phyloP scores from a whole-genome alignment of 2,329 filamentous ascomycete species.

The Aaosphaeria arxii region DNA sequence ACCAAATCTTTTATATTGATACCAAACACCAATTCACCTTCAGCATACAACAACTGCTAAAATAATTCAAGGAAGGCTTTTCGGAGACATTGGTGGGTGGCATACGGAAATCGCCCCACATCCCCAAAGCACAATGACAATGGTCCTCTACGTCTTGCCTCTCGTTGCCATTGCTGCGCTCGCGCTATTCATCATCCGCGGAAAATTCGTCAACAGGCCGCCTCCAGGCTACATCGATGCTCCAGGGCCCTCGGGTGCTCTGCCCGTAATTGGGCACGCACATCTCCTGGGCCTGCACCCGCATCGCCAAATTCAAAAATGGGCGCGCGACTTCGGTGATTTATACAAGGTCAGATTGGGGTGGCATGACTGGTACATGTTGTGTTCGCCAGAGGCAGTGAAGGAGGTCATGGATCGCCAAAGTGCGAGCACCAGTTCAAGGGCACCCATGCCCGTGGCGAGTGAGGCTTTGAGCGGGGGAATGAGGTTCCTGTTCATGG shows the following conservation, averaged over 20 bases:
- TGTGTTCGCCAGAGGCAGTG: slow-evolving; percentile 44
- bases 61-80: too few species aligned
- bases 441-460: slow-evolving; percentile 38
- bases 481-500: slow-evolving; percentile 41
- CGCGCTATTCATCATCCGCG: slow-evolving; percentile 9
- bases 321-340: slow-evolving; percentile 45
- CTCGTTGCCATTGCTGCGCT: slow-evolving; percentile 9
- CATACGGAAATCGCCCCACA: not conserved
- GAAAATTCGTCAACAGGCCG: slow-evolving; percentile 5
- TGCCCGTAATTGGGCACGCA: slow-evolving; percentile 27
- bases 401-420: slow-evolving; percentile 46
- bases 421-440: slow-evolving; percentile 33
- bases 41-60: too few species aligned
- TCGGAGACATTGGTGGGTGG: too few species aligned
- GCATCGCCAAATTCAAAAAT: slow-evolving; percentile 30
- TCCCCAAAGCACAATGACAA: not conserved
- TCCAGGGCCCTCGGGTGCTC: slow-evolving; percentile 20
- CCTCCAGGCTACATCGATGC: slow-evolving; percentile 15
- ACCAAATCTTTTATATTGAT: too few species aligned
- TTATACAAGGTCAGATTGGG: slow-evolving; percentile 44
- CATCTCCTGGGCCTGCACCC: slow-evolving; percentile 27
- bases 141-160: slow-evolving; percentile 7
- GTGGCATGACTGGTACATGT: slow-evolving; percentile 46
- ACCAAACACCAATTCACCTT: too few species aligned
- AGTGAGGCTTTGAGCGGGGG: slow-evolving; percentile 40